Conservation (phyloP, 495 filamentous ascomycete genomes). For the Bacidia rubella region DNA sequence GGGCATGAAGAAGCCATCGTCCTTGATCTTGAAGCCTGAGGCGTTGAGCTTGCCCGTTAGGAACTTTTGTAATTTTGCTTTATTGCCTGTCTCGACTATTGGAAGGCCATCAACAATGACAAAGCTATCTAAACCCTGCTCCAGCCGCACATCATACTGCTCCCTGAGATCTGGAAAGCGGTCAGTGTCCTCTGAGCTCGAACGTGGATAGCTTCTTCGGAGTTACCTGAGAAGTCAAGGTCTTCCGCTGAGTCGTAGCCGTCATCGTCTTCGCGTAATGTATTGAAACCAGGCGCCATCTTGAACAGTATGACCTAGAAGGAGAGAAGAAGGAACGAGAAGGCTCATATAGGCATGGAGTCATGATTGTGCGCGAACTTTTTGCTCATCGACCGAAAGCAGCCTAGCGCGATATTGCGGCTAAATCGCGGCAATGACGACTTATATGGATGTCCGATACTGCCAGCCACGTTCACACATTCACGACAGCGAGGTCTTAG, state of each 20-base stretch:
- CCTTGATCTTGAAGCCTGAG: slow-evolving; percentile 60
- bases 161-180: slow-evolving; percentile 59
- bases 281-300: slow-evolving; percentile 65
- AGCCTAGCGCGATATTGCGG: not conserved
- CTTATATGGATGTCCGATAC: not conserved
- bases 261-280: slow-evolving; percentile 64
- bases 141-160: slow-evolving; percentile 86
- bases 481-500: not conserved
- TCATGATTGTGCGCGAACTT: not conserved
- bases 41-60: slow-evolving; percentile 77
- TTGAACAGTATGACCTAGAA: slow-evolving; percentile 7
- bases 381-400: not conserved
- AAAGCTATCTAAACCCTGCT: slow-evolving; percentile 91
- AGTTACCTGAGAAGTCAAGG: slow-evolving; percentile 72
- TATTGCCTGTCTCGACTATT: slow-evolving; percentile 66
- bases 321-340: not conserved
- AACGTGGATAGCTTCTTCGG: slow-evolving; percentile 12
- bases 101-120: slow-evolving; percentile 91
- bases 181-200: slow-evolving; percentile 13
- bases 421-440: not conserved
- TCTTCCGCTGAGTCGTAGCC: slow-evolving; percentile 81
- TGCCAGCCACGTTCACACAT: not conserved
- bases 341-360: not conserved
- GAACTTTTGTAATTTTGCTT: slow-evolving; percentile 86
- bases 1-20: slow-evolving; percentile 88